Base-by-base conservation (phyloP, 768 basidiomycete species). In the Suillus subalutaceus region DNA sequence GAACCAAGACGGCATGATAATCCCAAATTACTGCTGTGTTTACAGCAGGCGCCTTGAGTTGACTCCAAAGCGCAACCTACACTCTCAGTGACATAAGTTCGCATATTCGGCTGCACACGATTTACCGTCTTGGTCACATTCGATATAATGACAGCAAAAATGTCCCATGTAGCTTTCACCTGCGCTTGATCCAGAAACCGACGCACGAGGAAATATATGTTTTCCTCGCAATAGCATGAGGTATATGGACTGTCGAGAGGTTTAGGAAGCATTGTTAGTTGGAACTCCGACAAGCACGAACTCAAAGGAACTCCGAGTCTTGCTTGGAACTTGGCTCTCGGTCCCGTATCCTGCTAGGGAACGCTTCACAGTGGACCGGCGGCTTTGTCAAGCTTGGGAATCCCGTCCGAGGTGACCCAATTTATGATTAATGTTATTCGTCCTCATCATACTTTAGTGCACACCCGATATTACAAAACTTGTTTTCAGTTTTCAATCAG, bases 151-250 rank as follows among this genome's bases (percentile, higher is more conserved):
- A 90, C 80, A 66, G 79, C 82, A 71, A 78, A 85, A 60, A 81
- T 74, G 35, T 87, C 81, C 87, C 89, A 90, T 18, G 63, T 53
- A 5, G 70, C 69, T 12, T 66, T 66, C 43, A 80, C 71, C 1
- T 68, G 69, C 16, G 73, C 65, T 63, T 74, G 67, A 38, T 71
- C 63, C 13, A 76, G 66, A 69, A 91, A 85, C 5, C 69, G 74
- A 56, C 83, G 75, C 16, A 80, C 82, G 1, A 92, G 81, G 50
- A 88, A 76, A 68, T 90, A 91, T 41, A 90, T 77, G 72, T 92
- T 91, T 74, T 92, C 91, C 79, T 92, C 90, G 76, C 90, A 92
- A 66, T 86, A 92, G 70, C 79, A 84, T 4, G 78, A 79, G 2
- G 89, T 91, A 75, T 90, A 90, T 37, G 79, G 66, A 66, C 74